Base-by-base conservation (phyloP, 208 protist species). In the Acanthamoeba sp. region DNA sequence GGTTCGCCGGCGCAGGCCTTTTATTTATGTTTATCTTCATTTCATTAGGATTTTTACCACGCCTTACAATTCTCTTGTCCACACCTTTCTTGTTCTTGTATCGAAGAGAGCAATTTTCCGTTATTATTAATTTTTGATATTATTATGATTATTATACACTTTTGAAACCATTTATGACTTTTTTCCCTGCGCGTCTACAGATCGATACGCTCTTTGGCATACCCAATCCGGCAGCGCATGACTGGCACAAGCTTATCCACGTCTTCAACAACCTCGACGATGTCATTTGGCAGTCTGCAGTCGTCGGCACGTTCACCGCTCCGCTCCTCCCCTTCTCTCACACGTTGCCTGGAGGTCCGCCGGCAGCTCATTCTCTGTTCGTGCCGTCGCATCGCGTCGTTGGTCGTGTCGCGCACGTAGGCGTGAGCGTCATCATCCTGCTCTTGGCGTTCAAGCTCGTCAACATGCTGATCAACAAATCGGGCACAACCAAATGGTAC, bases 241-340 rank as follows among this genome's bases (percentile, higher is more conserved):
- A 78, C 34, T 93, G 88, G 88, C 88, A 93, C 48, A 93, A 93
- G 66, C 10, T 93, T 4, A 59, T 78, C n/a, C 40, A 73, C 45
- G 64, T 93, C 18, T 55, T 80, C 66, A 80, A 93, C 14, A 93
- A 93, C 38, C 1, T 93, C 4, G 7, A 24, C 9, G 62, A 93
- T 32, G 48, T 59, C 59, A 48, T 64, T 16, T 93, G 88, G 88
- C 88, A 73, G 29, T 80, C 88, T 9, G 42, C 48, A 3, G 88
- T 93, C 48, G 62, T 93, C 22, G 88, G 88, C 78, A 78, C 12
- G 76, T 48, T 48, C 42, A 50, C 20, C 40, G 6, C 32, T 10
- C 29, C 22, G 29, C 38, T 38, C 32, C 7, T 24, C 12, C 29
- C 5, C 32, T 32, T 38, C 29, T n/a, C 57, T 34, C 38, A 34